Base-by-base conservation (phyloP, 176 grass and related monocot genomes). In the Phoenix dactylifera region DNA sequence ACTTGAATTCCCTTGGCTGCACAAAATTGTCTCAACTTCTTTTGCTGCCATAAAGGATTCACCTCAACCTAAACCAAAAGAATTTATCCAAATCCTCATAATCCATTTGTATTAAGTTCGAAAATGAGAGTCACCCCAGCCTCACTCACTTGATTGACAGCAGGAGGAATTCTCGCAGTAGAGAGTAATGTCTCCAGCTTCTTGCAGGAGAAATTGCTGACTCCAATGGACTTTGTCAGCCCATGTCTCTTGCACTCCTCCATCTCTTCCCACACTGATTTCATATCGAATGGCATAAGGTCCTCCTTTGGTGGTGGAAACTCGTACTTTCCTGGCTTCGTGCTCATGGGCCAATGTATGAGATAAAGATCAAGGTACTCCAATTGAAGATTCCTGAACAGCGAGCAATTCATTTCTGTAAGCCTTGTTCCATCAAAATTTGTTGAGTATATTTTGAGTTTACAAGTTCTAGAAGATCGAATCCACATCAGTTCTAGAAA, bases 131-230 rank as follows among this genome's bases (percentile, higher is more conserved):
- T 30, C 28, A 30, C 28, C 28, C 5, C 28, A 30, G 28, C 28
- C 28, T 30, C 28, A 30, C 28, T 30, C 26, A 84, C 86, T 77
- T 89, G 86, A 54, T 89, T 89, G 26, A 85, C 65, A 18, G 69
- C 61, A 55, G 86, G 86, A 19, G 65, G 73, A 1, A 81, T 67
- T 69, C 74, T 60, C 55, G 86, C 77, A 18, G 67, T 51, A 7
- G 57, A 39, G 49, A 84, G 73, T 18, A 89, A 44, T 39, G 71
- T 60, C 51, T 81, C 50, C 52, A 89, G 39, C 71, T 89, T 89
- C 55, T 74, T 85, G 54, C 62, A 81, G 18, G 82, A 81, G 75
- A 90, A 89, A 57, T 90, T 90, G 74, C 82, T 70, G 25, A 90
- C 82, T 18, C 82, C 82, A 72, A 85, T 82, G 66, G 77, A 75